Base-by-base conservation (phyloP, 75 land plant species). In the Gnetum montanum region DNA sequence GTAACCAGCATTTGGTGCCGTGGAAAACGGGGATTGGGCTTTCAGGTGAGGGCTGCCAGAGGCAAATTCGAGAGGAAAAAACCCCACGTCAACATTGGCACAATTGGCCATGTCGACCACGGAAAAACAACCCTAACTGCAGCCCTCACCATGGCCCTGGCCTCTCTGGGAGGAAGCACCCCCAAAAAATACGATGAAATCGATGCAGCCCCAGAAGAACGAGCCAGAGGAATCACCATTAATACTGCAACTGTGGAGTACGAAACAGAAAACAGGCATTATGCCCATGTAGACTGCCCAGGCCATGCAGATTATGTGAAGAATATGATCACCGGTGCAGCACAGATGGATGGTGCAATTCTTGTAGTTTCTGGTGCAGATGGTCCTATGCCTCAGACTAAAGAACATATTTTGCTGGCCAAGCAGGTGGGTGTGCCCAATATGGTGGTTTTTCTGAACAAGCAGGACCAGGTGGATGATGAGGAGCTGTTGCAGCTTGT, bases 341-440 rank as follows among this genome's bases (percentile, higher is more conserved):
- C 87, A 6, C 96, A 90, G 77, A 91, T 91, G 97, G 97, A 91
- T 46, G 94, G 97, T 1, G 97, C 90, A 15, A 88, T 92, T n/a
- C 76, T 92, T 11, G 97, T 88, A 18, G 80, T 75, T 23, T 88
- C 86, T 23, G 97, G 86, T 20, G 81, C 97, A 2, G 95, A 92
- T 49, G 97, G 97, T 1, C 89, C 94, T 7, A 91, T 91, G 97
- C 97, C 97, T 0, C 97, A 92, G 83, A 92, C 97, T 20, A 92
- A 92, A 53, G 98, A 93, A 71, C 96, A 93, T 66, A 87, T 93
- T 37, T 69, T 93, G 31, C 75, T 88, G 20, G 98, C 98, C 10
- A 85, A 85, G 54, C 98, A 93, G 62, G 95, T 92, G 11, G 92
- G 96, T 15, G 96, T 86, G 4, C 92, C 96, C n/a, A 80, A 79